Evolutionary conservation across 257 asterid species (phyloP), one percentile per base, ranked within the genome.

Genomic region (Lithospermum erythrorhizon): DNA sequence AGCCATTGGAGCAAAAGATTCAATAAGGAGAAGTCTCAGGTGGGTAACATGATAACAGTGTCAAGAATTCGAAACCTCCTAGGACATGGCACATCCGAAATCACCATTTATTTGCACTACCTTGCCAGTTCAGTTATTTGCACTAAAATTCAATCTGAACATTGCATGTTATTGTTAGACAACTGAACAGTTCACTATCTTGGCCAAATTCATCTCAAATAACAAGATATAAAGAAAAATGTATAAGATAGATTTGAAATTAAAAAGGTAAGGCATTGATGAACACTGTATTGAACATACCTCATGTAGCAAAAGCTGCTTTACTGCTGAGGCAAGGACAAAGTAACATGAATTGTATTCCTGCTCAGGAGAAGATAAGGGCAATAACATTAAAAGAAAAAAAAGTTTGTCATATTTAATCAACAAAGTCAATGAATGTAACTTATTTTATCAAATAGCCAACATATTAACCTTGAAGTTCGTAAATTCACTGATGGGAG

Each of bases 291-390:
- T 56, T 60, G 57, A 37, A 73, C 74, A 70, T 69, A 84, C 98
- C 95, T 91, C 98, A 67, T 91, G 95, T 68, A 81, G 81, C 87
- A 91, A 82, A 68, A 88, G 80, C 73, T 86, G 85, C 82, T 91
- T 88, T 82, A 86, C 77, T 20, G 87, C 79, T 45, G 80, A 69
- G 63, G 94, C 82, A 64, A 88, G 88, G 67, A 84, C 84, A 65
- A 72, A 62, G 73, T 88, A 93, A 61, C 73, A 60, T 53, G 95
- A 78, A 54, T 45, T 63, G 68, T 84, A 80, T 59, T 70, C 98
- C 98, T 91, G 87, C 61, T 69, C 61, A 70, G 78, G 59, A 71
- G 68, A 67, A 58, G 23, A 57, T 63, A 57, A 57, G 11, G 66
- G 61, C 62, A 65, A 30, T 58, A 52, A 55, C 62, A 66, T 37